These are phyloP conservation scores for Fusarium sororula DNA, from an alignment of 2,329 filamentous ascomycete species.

Conservation along the genomic window DNA sequence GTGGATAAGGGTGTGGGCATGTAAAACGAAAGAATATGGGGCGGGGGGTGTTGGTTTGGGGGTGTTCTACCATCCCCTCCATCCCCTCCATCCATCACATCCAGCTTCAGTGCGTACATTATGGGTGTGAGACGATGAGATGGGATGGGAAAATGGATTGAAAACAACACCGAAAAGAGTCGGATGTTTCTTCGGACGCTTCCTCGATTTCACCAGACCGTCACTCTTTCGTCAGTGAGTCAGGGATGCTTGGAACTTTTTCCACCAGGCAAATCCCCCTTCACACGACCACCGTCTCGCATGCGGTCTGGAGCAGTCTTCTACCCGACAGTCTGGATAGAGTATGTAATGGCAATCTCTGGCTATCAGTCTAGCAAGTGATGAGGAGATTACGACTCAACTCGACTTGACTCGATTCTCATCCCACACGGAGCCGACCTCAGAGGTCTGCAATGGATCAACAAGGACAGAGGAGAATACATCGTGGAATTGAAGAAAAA, in stretches of 20 bases:
- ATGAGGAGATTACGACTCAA: constrained; percentile 11
- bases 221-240: constrained; percentile 7
- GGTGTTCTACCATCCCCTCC: neutral
- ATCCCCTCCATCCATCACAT: constrained; percentile 2
- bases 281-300: constrained; percentile 21
- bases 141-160: constrained; percentile 10
- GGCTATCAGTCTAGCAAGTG: constrained; percentile 1
- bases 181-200: constrained; percentile 11
- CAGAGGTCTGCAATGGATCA: neutral
- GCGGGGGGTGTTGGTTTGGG: neutral
- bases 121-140: constrained; percentile 26
- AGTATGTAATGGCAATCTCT: constrained; percentile 30
- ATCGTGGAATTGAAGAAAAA: neutral
- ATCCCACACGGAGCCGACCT: constrained; percentile 1
- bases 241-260: constrained; percentile 18
- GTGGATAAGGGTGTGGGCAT: constrained; percentile 5
- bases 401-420: neutral
- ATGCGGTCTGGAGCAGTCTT: constrained; percentile 33
- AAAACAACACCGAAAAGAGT: constrained; percentile 31
- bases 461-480: neutral
- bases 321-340: constrained; percentile 33
- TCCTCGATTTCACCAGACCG: constrained; percentile 1
- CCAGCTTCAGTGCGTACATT: neutral
- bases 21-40: neutral
- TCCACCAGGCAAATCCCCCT: constrained; percentile 6